A percentile compares a stretch with the other conserved stretches of the same genome.
These are phyloP conservation scores for Neoarthrinium moseri DNA, from an alignment of 2,329 filamentous ascomycete species.

Conservation along the genomic window DNA sequence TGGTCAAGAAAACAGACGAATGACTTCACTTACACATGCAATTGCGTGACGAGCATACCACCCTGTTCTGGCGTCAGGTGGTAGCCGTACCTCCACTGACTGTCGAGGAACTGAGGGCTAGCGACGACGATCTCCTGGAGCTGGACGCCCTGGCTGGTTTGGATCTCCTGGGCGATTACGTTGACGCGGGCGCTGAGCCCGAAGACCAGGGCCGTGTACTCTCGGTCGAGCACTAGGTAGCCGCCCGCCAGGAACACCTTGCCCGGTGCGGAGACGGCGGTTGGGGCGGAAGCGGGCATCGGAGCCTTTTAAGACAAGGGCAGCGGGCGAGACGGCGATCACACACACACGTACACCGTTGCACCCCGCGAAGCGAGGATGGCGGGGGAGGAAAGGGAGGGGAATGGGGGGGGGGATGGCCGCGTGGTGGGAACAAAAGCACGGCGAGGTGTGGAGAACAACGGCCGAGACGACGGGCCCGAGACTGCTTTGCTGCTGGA, in stretches of 20 bases:
- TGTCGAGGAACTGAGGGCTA: constrained; percentile 87
- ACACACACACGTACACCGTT: too few species aligned
- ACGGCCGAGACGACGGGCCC: too few species aligned
- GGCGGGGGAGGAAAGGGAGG: too few species aligned
- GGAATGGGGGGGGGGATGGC: too few species aligned
- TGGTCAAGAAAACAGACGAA: too few species aligned
- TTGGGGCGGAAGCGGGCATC: constrained; percentile 21
- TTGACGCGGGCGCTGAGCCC: constrained; percentile 68
- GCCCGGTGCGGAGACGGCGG: constrained; percentile 83
- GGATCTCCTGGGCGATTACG: constrained; percentile 57
- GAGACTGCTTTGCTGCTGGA: too few species aligned
- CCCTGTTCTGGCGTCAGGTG: constrained; percentile 67
- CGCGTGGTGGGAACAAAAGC: too few species aligned
- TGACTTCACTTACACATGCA: constrained; percentile 65
- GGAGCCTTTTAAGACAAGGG: too few species aligned
- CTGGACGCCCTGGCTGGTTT: constrained; percentile 61
- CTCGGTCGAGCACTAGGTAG: constrained; percentile 88
- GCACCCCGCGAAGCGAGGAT: too few species aligned
- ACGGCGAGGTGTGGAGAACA: too few species aligned
- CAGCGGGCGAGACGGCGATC: too few species aligned
- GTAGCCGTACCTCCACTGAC: constrained; percentile 86
- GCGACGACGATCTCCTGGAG: constrained; percentile 76
- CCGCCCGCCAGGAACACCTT: constrained; percentile 95
- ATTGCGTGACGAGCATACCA: constrained; percentile 79
- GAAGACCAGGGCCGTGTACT: constrained; percentile 75